phyloP scores from a whole-genome alignment of 202 grass and related monocot species.

The Bolboschoenoplectus hybrid region DNA sequence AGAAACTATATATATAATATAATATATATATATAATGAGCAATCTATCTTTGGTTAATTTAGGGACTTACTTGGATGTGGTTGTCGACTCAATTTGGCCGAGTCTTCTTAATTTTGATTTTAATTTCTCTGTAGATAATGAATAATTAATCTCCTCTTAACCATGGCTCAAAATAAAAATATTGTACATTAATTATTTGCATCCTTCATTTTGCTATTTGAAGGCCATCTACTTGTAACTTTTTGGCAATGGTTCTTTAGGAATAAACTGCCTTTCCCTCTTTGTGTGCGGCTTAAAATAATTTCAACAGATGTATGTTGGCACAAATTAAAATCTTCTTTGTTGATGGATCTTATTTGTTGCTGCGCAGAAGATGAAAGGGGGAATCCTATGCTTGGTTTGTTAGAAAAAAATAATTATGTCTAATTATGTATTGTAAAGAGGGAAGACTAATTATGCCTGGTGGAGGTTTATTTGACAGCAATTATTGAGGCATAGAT shows the following conservation, averaged over 20 bases:
- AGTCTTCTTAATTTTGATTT: not conserved
- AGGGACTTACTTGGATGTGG: not conserved
- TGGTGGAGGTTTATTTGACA: too few relatives aligned
- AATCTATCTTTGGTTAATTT: not conserved
- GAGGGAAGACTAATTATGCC: not conserved
- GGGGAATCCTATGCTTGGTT: constrained; percentile 52
- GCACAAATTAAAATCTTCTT: constrained; percentile 36
- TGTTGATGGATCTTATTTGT: not conserved
- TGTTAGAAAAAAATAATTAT: not conserved
- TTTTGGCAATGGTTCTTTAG: too few relatives aligned
- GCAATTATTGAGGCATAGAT: too few relatives aligned
- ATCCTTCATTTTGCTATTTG: too few relatives aligned
- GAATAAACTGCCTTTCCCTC: too few relatives aligned
- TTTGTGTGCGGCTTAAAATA: not conserved
- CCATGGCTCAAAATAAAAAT: not conserved
- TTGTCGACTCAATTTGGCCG: not conserved
- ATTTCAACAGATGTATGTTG: constrained; percentile 36
- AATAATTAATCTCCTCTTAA: not conserved
- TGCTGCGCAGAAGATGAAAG: too few relatives aligned
- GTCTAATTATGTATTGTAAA: not conserved
- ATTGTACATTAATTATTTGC: too few relatives aligned
- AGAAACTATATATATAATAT: constrained; percentile 2
- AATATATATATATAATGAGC: not conserved
- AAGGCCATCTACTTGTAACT: too few relatives aligned
- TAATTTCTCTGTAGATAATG: not conserved